Evolutionary conservation across 768 basidiomycete species (phyloP).

Genomic region (Termitomyces sp.): DNA sequence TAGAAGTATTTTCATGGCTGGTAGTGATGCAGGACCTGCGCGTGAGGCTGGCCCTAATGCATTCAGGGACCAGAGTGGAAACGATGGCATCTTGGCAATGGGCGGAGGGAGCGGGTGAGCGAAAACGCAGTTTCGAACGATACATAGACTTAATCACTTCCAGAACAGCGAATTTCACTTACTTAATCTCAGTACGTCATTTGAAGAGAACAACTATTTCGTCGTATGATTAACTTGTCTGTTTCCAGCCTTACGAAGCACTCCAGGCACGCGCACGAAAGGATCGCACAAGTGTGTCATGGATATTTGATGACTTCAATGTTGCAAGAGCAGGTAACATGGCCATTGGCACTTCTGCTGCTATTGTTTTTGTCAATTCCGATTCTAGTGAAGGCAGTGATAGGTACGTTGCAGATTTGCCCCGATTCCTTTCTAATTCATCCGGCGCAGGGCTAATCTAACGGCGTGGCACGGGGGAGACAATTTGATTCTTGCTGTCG

Average conservation of each 20-base stretch:
- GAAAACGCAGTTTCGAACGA: constrained; percentile 15
- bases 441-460: constrained; percentile 65
- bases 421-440: background rate
- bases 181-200: constrained; percentile 62
- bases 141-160: constrained; percentile 27
- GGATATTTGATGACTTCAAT: constrained; percentile 71
- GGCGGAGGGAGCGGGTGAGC: constrained; percentile 65
- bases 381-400: constrained; percentile 77
- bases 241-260: constrained; percentile 68
- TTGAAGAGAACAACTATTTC: background rate
- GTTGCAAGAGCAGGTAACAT: constrained; percentile 42
- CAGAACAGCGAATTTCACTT: constrained; percentile 74
- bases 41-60: constrained; percentile 63
- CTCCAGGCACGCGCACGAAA: constrained; percentile 66
- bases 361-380: constrained; percentile 77
- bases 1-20: constrained; percentile 56
- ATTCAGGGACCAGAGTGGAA: constrained; percentile 57
- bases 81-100: constrained; percentile 77
- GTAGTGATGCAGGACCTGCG: constrained; percentile 60
- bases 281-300: constrained; percentile 62
- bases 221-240: background rate
- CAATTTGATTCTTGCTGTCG: constrained; percentile 63
- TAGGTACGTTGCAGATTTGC: background rate
- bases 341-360: constrained; percentile 51
- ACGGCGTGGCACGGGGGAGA: constrained; percentile 77